Base-by-base conservation (phyloP, 2,329 filamentous ascomycete genomes). In the Dothidotthia symphoricarpi region DNA sequence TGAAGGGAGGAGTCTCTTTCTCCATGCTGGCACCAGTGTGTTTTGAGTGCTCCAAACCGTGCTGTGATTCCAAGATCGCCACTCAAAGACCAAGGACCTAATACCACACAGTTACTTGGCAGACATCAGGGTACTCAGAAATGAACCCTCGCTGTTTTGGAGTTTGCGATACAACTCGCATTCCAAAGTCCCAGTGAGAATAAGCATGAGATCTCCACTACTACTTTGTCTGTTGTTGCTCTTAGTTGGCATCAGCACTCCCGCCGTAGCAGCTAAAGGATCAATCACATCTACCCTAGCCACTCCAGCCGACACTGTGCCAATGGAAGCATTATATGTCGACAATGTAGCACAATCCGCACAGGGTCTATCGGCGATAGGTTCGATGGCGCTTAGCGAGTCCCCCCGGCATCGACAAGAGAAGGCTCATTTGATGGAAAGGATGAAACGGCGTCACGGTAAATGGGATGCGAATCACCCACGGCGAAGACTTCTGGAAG, bases 401-500 rank as follows among this genome's bases (percentile, higher is more conserved):
- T 49, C 46, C 12, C 29, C 44, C 2, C 33, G 53, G 22, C 51
- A 57, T 28, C 28, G 49, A 16, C 49, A 47, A 28, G 55, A 57
- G 33, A 51, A 51, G 16, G 39, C 36, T 3, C 51, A 49, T 31
- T 16, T 57, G n/a, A 35, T 50, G 33, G 48, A 55, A 25, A 28
- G 47, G 3, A 52, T 59, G 41, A 24, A 44, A 12, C 47, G 41
- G 6, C 46, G 48, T 24, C 39, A 41, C 6, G 55, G 53, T 2
- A 53, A 48, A 32, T 57, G 53, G 53, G 31, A 35, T 1, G 36
- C 39, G 1, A 37, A 16, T 8, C 54, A 52, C 34, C 49, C 54
- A 9, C 45, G 54, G 12, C 51, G 53, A 17, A 41, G 55, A n/a
- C 43, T 58, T 0, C 34, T 60, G 2, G 49, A 54, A 24, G 46